Conservation (phyloP, 768 basidiomycete genomes). For the Amanita brunnescens region DNA sequence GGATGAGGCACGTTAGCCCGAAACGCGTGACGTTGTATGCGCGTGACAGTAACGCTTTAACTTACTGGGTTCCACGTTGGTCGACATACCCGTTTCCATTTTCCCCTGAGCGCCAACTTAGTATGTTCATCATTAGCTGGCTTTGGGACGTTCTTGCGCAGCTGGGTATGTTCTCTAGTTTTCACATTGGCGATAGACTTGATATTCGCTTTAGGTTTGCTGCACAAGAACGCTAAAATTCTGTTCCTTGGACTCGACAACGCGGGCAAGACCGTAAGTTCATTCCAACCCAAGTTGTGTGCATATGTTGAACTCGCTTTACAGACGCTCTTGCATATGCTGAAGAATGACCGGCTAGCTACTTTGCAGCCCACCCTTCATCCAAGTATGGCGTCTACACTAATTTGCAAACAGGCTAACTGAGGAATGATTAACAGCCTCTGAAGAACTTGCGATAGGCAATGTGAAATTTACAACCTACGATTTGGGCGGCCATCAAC, state of each 20-base stretch:
- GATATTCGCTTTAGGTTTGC: constrained; percentile 45
- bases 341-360: constrained; percentile 97
- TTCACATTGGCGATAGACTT: not conserved
- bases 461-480: constrained; percentile 99
- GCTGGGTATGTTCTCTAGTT: constrained; percentile 49
- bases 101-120: constrained; percentile 7
- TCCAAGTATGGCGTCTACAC: constrained; percentile 60
- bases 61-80: constrained; percentile 14
- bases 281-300: constrained; percentile 2
- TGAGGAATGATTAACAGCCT: constrained; percentile 46
- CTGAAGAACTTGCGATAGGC: constrained; percentile 97
- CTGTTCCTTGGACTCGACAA: constrained; percentile 98
- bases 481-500: constrained; percentile 95
- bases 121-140: constrained; percentile 88
- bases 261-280: constrained; percentile 92
- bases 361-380: constrained; percentile 97
- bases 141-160: constrained; percentile 94
- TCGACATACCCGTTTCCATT: constrained; percentile 8
- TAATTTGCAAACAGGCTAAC: constrained; percentile 5
- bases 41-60: constrained; percentile 4
- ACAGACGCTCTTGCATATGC: constrained; percentile 95
- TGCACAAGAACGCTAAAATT: constrained; percentile 99
- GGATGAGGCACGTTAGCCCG: too few relatives aligned
- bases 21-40: not conserved
- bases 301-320: not conserved